Percentiles rank a stretch among this genome's conserved stretches.
Evolutionary conservation across 768 basidiomycete species (phyloP).

Genomic region (Xerocomellus intermedius): DNA sequence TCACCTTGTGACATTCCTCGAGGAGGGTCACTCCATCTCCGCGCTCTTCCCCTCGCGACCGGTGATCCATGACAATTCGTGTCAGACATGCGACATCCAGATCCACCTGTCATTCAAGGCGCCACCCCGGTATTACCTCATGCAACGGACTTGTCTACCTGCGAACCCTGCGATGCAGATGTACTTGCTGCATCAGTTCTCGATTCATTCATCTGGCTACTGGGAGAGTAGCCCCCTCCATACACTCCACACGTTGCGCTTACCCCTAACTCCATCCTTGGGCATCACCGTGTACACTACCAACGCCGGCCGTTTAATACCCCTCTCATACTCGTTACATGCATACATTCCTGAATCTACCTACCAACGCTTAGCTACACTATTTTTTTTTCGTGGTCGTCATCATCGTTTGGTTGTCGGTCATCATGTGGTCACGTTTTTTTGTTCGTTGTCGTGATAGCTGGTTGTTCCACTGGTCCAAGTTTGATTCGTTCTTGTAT

Average conservation of each 20-base stretch:
- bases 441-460: constrained; percentile 7
- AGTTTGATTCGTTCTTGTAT: constrained; percentile 11
- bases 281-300: constrained; percentile 13
- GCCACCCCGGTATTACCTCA: neutral
- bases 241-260: neutral
- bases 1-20: constrained; percentile 9
- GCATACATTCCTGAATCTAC: constrained; percentile 17
- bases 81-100: constrained; percentile 1
- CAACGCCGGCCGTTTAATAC: constrained; percentile 32
- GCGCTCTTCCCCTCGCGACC: constrained; percentile 22
- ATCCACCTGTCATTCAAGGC: neutral
- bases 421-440: constrained; percentile 5
- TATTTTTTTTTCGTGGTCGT: constrained; percentile 2
- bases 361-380: constrained; percentile 7
- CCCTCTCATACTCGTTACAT: constrained; percentile 11
- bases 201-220: neutral
- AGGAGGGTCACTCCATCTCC: constrained; percentile 23
- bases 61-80: constrained; percentile 11
- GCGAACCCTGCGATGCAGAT: neutral
- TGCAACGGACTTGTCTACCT: neutral
- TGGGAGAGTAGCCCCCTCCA: neutral
- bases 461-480: constrained; percentile 6
- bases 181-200: neutral
- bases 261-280: neutral
- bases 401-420: constrained; percentile 5